Percentiles rank a stretch among this genome's conserved stretches.
Evolutionary conservation across 208 protist genomes (phyloP).

Genomic region (Vickermania spadyakhi): DNA sequence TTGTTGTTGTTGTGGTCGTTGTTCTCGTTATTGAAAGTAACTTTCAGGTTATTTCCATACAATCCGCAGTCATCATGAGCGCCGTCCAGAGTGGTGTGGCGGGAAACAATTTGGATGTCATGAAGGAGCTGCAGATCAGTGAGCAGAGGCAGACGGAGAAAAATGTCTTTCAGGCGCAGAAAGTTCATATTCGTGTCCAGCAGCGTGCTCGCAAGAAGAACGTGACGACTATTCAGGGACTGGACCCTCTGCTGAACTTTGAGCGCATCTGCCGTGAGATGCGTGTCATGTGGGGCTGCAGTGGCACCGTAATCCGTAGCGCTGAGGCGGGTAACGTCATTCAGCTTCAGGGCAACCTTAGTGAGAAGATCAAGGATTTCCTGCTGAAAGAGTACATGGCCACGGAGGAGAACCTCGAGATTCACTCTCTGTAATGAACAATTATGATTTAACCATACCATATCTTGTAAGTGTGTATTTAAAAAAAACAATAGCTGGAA

Average conservation of each 20-base stretch:
- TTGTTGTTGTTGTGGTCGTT: too few relatives aligned
- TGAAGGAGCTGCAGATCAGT: conserved; percentile 27
- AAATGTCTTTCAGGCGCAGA: conserved; percentile 43
- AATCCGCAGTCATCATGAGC: too few relatives aligned
- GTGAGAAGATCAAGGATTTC: conserved; percentile 89
- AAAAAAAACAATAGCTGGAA: too few relatives aligned
- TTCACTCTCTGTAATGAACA: conserved; percentile 90
- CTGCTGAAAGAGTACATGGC: conserved; percentile 89
- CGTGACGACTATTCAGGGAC: conserved; percentile 94
- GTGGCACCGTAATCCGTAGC: conserved; percentile 89
- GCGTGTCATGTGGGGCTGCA: conserved; percentile 90
- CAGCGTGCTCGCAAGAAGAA: conserved; percentile 95
- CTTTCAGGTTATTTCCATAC: too few relatives aligned
- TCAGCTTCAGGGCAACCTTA: conserved; percentile 95
- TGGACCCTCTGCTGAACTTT: conserved; percentile 91
- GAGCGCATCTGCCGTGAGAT: conserved; percentile 89
- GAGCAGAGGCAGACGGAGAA: conserved; percentile 57
- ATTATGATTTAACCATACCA: too few relatives aligned
- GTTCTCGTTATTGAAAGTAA: too few relatives aligned
- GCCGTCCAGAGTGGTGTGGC: too few relatives aligned
- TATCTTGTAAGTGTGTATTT: too few relatives aligned
- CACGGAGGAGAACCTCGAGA: conserved; percentile 82
- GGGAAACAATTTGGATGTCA: conserved; percentile 12
- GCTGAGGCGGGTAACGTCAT: conserved; percentile 87
- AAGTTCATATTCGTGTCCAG: conserved; percentile 96